Evolutionary conservation across 2,329 filamentous ascomycete genomes (phyloP).

Genomic region (Moelleriella libera): DNA sequence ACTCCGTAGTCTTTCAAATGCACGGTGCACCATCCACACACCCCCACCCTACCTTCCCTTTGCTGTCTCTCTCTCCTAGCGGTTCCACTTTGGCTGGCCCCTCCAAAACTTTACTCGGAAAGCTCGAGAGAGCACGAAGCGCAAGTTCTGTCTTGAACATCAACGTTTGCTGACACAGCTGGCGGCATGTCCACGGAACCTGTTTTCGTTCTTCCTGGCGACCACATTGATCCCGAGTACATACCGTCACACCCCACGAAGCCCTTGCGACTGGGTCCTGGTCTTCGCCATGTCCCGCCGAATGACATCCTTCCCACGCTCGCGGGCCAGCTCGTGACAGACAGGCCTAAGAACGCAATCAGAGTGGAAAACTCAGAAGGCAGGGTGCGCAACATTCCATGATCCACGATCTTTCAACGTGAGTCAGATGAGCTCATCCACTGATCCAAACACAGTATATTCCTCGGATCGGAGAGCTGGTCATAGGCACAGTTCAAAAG

Average conservation of each 20-base stretch:
- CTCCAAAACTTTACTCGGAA: too few species aligned
- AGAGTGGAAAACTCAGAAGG: slow-evolving; percentile 62
- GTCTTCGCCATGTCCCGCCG: slow-evolving; percentile 70
- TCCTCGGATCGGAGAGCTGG: slow-evolving; percentile 67
- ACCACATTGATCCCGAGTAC: slow-evolving; percentile 49
- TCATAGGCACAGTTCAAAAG: slow-evolving; percentile 75
- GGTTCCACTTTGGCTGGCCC: too few species aligned
- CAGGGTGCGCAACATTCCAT: slow-evolving; percentile 34
- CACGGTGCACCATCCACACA: too few species aligned
- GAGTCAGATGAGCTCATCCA: slow-evolving; percentile 4
- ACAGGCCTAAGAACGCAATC: slow-evolving; percentile 61
- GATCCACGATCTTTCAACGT: slow-evolving; percentile 6
- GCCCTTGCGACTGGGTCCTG: slow-evolving; percentile 69
- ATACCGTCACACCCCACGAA: slow-evolving; percentile 56
- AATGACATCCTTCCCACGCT: slow-evolving; percentile 55
- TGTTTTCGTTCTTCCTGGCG: slow-evolving; percentile 70
- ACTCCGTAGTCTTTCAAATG: too few species aligned
- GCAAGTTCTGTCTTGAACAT: neutral
- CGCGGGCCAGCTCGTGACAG: slow-evolving; percentile 51
- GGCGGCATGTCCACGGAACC: slow-evolving; percentile 39
- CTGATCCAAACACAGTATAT: slow-evolving; percentile 43
- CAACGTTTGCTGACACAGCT: neutral
- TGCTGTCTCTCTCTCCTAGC: too few species aligned
- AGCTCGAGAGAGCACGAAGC: too few species aligned
- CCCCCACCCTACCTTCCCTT: too few species aligned